Percentiles rank a stretch among this genome's conserved stretches.
Conservation (phyloP, 768 basidiomycete species). For the Agaricus subrufescens region DNA sequence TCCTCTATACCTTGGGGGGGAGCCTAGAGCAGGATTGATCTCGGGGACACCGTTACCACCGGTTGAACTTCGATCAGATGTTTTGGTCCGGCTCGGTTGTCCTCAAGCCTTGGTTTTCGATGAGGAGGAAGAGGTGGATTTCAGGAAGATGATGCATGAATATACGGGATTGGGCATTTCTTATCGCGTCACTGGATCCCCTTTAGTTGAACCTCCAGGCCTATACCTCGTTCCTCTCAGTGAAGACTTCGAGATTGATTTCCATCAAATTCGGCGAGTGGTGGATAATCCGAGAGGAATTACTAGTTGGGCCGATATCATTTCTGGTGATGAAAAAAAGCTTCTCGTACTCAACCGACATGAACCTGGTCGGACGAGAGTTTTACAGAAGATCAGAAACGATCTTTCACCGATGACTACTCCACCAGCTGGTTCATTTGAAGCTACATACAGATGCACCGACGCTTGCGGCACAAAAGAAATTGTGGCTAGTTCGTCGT, state of each 20-base stretch:
- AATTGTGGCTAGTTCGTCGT: constrained; percentile 32
- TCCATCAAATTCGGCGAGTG: constrained; percentile 45
- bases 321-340: constrained; percentile 42
- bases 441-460: constrained; percentile 20
- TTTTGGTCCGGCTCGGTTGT: constrained; percentile 28
- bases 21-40: constrained; percentile 54
- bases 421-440: constrained; percentile 48
- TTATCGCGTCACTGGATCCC: constrained; percentile 58
- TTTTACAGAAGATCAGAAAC: constrained; percentile 53
- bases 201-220: constrained; percentile 44
- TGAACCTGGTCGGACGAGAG: constrained; percentile 48
- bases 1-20: constrained; percentile 46
- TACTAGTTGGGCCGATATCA: constrained; percentile 51
- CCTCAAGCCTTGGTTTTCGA: constrained; percentile 31
- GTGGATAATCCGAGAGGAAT: constrained; percentile 45
- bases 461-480: too few relatives aligned
- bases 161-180: constrained; percentile 61
- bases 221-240: constrained; percentile 66
- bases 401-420: constrained; percentile 65
- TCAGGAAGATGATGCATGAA: constrained; percentile 52
- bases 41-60: constrained; percentile 56
- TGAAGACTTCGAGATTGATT: constrained; percentile 49
- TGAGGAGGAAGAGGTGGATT: constrained; percentile 39
- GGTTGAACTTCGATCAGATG: constrained; percentile 34
- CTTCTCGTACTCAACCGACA: constrained; percentile 52